Percentiles rank a stretch among this genome's conserved stretches.
phyloP scores from a whole-genome alignment of 1,284 basidiomycete species.

The Microbotryomycetes sp. region DNA sequence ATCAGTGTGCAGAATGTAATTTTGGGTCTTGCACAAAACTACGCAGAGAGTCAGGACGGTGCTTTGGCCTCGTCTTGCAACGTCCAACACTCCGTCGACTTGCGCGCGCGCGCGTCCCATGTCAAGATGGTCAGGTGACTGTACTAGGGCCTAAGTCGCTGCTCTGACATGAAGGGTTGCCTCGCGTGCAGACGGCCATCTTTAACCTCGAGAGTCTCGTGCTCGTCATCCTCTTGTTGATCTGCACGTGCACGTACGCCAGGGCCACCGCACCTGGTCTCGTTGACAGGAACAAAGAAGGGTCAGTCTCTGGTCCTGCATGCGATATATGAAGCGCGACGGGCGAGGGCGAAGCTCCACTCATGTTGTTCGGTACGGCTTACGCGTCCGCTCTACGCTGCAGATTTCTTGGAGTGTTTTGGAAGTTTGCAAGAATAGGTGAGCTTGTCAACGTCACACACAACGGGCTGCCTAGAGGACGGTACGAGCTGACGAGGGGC shows the following conservation, averaged over 20 bases:
- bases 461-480: neutral
- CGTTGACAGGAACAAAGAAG: constrained; percentile 88
- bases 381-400: constrained; percentile 2
- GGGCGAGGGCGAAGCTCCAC: too few species aligned
- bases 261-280: constrained; percentile 80
- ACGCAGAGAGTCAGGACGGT: too few species aligned
- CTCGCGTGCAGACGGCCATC: constrained; percentile 68
- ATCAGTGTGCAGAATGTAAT: neutral
- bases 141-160: too few species aligned
- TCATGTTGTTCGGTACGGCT: too few species aligned
- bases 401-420: constrained; percentile 84
- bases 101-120: too few species aligned
- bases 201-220: constrained; percentile 97
- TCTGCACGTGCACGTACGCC: constrained; percentile 96
- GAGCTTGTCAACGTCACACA: constrained; percentile 36
- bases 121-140: too few species aligned
- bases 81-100: too few species aligned
- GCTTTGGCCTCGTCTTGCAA: too few species aligned
- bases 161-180: too few species aligned
- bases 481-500: neutral
- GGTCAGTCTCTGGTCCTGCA: too few species aligned
- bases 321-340: too few species aligned
- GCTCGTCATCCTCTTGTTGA: constrained; percentile 82
- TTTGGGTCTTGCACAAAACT: too few species aligned
- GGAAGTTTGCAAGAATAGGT: constrained; percentile 89